phyloP scores from a whole-genome alignment of 1,284 basidiomycete genomes.

The Trichosporon sp. region DNA sequence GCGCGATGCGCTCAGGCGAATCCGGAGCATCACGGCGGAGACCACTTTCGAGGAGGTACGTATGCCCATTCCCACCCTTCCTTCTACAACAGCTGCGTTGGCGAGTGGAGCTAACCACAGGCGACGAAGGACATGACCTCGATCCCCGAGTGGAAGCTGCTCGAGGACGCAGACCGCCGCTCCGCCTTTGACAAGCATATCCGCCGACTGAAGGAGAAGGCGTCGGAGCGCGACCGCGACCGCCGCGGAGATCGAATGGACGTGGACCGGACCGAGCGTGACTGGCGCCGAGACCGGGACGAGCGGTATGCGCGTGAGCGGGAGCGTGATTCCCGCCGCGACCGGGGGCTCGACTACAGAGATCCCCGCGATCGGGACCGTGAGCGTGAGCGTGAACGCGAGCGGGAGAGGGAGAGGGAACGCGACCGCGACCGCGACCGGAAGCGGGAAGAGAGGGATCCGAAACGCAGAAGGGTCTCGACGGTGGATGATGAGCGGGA shows the following conservation, averaged over 20 bases:
- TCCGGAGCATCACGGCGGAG: conserved; percentile 73
- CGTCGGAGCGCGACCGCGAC: conserved; percentile 61
- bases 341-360: conserved; percentile 35
- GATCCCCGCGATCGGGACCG: conserved; percentile 53
- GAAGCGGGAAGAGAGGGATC: conserved; percentile 33
- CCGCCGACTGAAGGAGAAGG: conserved; percentile 81
- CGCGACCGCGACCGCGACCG: conserved; percentile 31
- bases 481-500: conserved; percentile 26
- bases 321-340: conserved; percentile 31
- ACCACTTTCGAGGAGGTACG: conserved; percentile 74
- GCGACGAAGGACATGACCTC: conserved; percentile 73
- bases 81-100: background rate
- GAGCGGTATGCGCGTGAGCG: conserved; percentile 32
- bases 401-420: conserved; percentile 33
- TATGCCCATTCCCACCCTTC: conserved; percentile 36
- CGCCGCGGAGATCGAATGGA: conserved; percentile 39
- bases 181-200: conserved; percentile 81
- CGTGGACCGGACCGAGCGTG: conserved; percentile 21
- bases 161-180: conserved; percentile 72
- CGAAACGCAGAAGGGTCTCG: conserved; percentile 35
- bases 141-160: conserved; percentile 76
- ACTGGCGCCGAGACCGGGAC: conserved; percentile 49
- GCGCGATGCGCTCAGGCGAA: conserved; percentile 90
- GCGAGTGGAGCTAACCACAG: conserved; percentile 54
- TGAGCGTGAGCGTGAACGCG: conserved; percentile 36